Conservation (phyloP, 805 yeast species). For the Metschnikowia hibisci region DNA sequence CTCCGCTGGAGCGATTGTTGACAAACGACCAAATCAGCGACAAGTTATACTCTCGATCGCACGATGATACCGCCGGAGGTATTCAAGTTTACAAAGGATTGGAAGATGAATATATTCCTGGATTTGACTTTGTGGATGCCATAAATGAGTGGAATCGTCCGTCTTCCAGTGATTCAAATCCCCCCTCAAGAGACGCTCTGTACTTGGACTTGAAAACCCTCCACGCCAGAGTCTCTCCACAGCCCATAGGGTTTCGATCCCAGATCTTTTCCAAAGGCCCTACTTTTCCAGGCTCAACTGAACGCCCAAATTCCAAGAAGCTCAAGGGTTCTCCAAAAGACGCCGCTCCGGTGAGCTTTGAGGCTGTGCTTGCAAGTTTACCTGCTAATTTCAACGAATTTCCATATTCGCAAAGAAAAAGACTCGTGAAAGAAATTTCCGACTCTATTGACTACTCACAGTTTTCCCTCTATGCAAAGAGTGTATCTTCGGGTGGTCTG, state of each 20-base stretch:
- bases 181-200: constrained; percentile 32
- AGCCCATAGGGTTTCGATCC: constrained; percentile 29
- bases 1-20: constrained; percentile 8
- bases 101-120: constrained; percentile 77
- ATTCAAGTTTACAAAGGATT: constrained; percentile 38
- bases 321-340: constrained; percentile 21
- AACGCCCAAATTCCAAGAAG: constrained; percentile 21
- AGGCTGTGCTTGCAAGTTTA: constrained; percentile 33
- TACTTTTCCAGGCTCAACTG: constrained; percentile 8
- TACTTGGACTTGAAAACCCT: constrained; percentile 39
- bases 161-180: constrained; percentile 11
- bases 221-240: constrained; percentile 44
- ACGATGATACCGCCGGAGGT: constrained; percentile 19
- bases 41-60: constrained; percentile 32
- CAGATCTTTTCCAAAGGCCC: constrained; percentile 10
- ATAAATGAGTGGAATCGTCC: constrained; percentile 54
- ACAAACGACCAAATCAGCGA: not conserved
- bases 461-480: constrained; percentile 38
- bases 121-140: constrained; percentile 52
- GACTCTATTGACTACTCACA: constrained; percentile 42
- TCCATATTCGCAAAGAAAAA: constrained; percentile 61
- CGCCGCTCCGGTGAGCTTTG: constrained; percentile 36
- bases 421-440: constrained; percentile 35
- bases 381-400: constrained; percentile 46
- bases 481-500: constrained; percentile 25